phyloP scores from a whole-genome alignment of 2,329 filamentous ascomycete species.

The Aureobasidium namibiae region DNA sequence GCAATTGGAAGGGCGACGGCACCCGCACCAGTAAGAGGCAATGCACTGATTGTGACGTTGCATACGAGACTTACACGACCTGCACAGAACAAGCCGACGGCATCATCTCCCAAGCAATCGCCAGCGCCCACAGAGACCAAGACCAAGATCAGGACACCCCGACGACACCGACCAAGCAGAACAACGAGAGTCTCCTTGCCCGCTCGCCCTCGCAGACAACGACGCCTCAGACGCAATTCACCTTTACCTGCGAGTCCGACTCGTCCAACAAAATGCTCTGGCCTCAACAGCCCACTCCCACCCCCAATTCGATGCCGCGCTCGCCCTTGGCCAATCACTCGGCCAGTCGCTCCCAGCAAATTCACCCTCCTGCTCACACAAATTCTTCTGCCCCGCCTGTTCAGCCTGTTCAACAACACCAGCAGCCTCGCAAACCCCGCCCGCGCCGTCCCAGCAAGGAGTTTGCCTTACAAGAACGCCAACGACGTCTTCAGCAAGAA shows the following conservation, averaged over 20 bases:
- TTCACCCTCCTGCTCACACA: background rate
- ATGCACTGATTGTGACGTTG: background rate
- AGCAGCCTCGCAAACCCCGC: slow-evolving; percentile 47
- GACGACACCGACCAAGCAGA: slow-evolving; percentile 47
- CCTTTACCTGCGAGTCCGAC: slow-evolving; percentile 90
- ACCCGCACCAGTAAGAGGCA: slow-evolving; percentile 15
- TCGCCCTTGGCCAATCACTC: slow-evolving; percentile 6
- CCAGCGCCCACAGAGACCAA: slow-evolving; percentile 68
- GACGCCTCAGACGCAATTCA: slow-evolving; percentile 80
- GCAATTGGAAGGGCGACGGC: slow-evolving; percentile 17
- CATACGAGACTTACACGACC: background rate
- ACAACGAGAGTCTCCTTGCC: slow-evolving; percentile 68
- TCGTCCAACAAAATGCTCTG: slow-evolving; percentile 71
- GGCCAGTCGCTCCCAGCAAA: slow-evolving; percentile 18
- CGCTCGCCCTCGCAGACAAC: slow-evolving; percentile 52
- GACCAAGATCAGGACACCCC: slow-evolving; percentile 48
- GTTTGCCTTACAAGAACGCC: slow-evolving; percentile 64
- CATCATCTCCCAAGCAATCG: slow-evolving; percentile 88
- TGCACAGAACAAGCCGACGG: slow-evolving; percentile 35
- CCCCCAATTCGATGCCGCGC: background rate
- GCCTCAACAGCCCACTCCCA: slow-evolving; percentile 49
- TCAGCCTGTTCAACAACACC: slow-evolving; percentile 25
- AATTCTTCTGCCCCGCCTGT: slow-evolving; percentile 16
- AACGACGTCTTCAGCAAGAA: slow-evolving; percentile 69
- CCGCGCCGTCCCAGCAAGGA: slow-evolving; percentile 55